Percentiles rank a stretch among this genome's conserved stretches.
Evolutionary conservation across 2,329 filamentous ascomycete species (phyloP).

Genomic region (Exophiala lecanii-corni): DNA sequence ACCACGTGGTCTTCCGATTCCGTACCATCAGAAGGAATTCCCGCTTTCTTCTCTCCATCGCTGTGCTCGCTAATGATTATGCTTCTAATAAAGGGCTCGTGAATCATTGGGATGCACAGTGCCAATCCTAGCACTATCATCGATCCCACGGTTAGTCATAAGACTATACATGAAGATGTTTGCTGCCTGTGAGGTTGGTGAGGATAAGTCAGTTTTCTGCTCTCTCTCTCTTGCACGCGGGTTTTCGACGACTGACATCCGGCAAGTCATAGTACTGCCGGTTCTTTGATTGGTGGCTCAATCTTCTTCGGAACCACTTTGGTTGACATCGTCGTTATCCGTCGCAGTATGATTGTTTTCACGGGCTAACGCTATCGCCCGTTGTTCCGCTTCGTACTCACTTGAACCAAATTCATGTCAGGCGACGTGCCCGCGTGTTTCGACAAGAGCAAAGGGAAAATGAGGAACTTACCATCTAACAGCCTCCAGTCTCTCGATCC

Average conservation of each 20-base stretch:
- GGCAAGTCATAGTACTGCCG: too few relatives aligned
- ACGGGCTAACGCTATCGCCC: slow-evolving; percentile 4
- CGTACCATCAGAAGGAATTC: too few relatives aligned
- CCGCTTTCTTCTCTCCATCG: too few relatives aligned
- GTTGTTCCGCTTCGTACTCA: slow-evolving; percentile 14
- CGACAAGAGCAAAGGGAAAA: slow-evolving; percentile 12
- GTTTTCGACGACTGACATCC: background rate
- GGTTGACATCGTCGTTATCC: background rate
- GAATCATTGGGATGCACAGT: slow-evolving; percentile 13
- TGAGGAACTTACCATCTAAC: slow-evolving; percentile 58
- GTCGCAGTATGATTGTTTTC: slow-evolving; percentile 4
- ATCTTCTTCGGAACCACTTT: background rate
- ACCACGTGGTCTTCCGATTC: slow-evolving; percentile 38
- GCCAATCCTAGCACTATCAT: slow-evolving; percentile 8
- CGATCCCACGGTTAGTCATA: slow-evolving; percentile 36
- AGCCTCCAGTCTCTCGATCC: slow-evolving; percentile 69
- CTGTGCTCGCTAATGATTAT: slow-evolving; percentile 10
- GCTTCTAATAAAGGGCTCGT: slow-evolving; percentile 9
- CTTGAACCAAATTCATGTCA: slow-evolving; percentile 23
- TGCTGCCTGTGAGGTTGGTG: slow-evolving; percentile 24
- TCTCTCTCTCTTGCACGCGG: slow-evolving; percentile 5
- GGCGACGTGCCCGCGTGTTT: slow-evolving; percentile 15
- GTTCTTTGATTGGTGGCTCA: too few relatives aligned
- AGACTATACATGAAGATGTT: slow-evolving; percentile 35
- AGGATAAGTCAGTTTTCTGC: slow-evolving; percentile 21